Conservation (phyloP, 2,329 filamentous ascomycete genomes). For the Aspergillus quadricinctus region DNA sequence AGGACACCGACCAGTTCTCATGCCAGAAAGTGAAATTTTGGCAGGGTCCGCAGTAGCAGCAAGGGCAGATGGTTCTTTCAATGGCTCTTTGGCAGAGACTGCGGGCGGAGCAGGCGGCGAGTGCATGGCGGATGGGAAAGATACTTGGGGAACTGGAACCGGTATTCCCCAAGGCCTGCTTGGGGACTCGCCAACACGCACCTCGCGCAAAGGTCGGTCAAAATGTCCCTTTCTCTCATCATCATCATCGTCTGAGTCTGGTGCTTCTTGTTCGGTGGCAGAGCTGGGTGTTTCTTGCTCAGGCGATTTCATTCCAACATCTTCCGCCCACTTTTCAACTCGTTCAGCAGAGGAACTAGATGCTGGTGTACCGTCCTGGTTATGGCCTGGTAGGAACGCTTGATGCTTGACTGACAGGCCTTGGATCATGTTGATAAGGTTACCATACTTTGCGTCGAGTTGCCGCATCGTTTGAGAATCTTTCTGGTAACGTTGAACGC, state of each 20-base stretch:
- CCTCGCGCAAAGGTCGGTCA: conserved; percentile 78
- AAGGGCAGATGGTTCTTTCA: conserved; percentile 9
- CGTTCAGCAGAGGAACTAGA: conserved; percentile 57
- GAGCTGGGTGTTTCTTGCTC: conserved; percentile 27
- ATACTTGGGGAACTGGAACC: conserved; percentile 56
- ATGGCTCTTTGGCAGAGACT: conserved; percentile 14
- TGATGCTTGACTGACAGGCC: conserved; percentile 83
- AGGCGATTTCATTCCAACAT: conserved; percentile 57
- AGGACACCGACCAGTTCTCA: conserved; percentile 30
- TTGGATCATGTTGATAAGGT: conserved; percentile 89
- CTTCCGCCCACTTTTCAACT: conserved; percentile 82
- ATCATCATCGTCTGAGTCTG: conserved; percentile 42
- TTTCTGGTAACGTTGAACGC: conserved; percentile 81
- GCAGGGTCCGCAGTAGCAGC: conserved; percentile 9
- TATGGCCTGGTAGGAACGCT: conserved; percentile 66
- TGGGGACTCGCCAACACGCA: conserved; percentile 89
- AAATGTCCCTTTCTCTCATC: conserved; percentile 69
- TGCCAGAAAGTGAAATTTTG: conserved; percentile 4
- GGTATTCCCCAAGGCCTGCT: conserved; percentile 90
- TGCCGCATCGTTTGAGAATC: conserved; percentile 81
- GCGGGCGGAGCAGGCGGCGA: conserved; percentile 20
- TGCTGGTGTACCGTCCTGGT: conserved; percentile 25
- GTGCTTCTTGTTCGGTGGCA: conserved; percentile 39
- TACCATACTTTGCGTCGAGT: conserved; percentile 91
- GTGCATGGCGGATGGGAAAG: conserved; percentile 25